A percentile compares a stretch with the other conserved stretches of the same genome.
Evolutionary conservation across 768 basidiomycete species (phyloP).

Genomic region (Crepidotus variabilis): DNA sequence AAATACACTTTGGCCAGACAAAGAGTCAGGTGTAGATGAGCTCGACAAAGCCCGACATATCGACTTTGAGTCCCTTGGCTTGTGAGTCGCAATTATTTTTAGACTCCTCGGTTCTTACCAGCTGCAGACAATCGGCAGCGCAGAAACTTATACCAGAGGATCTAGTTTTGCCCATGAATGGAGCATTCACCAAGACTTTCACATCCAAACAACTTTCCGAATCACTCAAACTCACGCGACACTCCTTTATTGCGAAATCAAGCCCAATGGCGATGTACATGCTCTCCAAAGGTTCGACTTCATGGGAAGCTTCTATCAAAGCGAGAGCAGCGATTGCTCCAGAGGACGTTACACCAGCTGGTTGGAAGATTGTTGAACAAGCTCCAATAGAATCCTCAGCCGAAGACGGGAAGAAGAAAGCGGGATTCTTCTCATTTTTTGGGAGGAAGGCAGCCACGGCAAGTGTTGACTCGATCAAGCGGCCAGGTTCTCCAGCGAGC

Average conservation of each 20-base stretch:
- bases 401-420: slow-evolving; percentile 48
- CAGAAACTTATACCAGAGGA: slow-evolving; percentile 48
- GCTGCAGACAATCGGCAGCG: slow-evolving; percentile 34
- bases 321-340: slow-evolving; percentile 40
- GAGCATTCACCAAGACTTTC: slow-evolving; percentile 52
- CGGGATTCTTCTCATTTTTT: slow-evolving; percentile 73
- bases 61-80: slow-evolving; percentile 41
- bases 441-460: slow-evolving; percentile 34
- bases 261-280: slow-evolving; percentile 73
- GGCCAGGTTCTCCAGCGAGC: slow-evolving; percentile 17
- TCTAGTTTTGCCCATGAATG: slow-evolving; percentile 43
- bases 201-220: slow-evolving; percentile 56
- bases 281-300: slow-evolving; percentile 66
- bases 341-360: slow-evolving; percentile 61
- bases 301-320: slow-evolving; percentile 73
- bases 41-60: slow-evolving; percentile 22
- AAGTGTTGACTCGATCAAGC: slow-evolving; percentile 10
- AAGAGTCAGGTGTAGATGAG: slow-evolving; percentile 1
- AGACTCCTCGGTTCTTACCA: not conserved
- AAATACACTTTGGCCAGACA: slow-evolving; percentile 48
- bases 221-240: slow-evolving; percentile 61
- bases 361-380: slow-evolving; percentile 70
- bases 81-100: slow-evolving; percentile 46
- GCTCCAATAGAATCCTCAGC: slow-evolving; percentile 32
- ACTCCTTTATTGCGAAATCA: slow-evolving; percentile 43